phyloP scores from a whole-genome alignment of 2,329 filamentous ascomycete genomes.

The Pseudofabraea citricarpa region DNA sequence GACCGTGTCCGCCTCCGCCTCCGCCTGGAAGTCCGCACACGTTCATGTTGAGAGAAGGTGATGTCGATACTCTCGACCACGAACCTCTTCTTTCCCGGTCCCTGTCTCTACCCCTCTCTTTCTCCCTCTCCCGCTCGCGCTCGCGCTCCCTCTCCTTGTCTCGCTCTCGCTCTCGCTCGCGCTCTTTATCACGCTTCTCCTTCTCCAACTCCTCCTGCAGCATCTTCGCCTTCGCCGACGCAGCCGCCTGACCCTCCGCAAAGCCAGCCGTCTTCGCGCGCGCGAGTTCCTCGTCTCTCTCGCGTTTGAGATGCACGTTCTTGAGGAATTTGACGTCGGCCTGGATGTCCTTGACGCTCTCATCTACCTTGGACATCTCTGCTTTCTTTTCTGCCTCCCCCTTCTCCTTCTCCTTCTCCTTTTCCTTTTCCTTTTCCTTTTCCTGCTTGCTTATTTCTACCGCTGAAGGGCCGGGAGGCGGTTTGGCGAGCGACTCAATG shows the following conservation, averaged over 20 bases:
- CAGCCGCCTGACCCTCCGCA: background rate
- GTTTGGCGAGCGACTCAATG: background rate
- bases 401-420: background rate
- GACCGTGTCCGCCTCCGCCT: too few species aligned
- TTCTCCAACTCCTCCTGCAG: too few species aligned
- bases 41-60: background rate
- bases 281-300: background rate
- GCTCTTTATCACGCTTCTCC: too few species aligned
- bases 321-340: background rate
- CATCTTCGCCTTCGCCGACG: background rate
- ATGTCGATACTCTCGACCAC: background rate
- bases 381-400: background rate
- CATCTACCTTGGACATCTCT: background rate
- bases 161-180: background rate
- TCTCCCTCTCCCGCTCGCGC: background rate
- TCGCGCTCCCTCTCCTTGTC: background rate
- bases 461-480: too few species aligned
- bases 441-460: too few species aligned
- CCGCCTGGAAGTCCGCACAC: background rate
- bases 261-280: background rate
- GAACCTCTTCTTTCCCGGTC: background rate
- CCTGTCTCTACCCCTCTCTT: background rate
- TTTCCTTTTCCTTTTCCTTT: background rate
- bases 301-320: background rate
- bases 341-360: background rate